Evolutionary conservation across 1,284 basidiomycete species (phyloP).

Genomic region (Apiotrichum mycotoxinovorans): DNA sequence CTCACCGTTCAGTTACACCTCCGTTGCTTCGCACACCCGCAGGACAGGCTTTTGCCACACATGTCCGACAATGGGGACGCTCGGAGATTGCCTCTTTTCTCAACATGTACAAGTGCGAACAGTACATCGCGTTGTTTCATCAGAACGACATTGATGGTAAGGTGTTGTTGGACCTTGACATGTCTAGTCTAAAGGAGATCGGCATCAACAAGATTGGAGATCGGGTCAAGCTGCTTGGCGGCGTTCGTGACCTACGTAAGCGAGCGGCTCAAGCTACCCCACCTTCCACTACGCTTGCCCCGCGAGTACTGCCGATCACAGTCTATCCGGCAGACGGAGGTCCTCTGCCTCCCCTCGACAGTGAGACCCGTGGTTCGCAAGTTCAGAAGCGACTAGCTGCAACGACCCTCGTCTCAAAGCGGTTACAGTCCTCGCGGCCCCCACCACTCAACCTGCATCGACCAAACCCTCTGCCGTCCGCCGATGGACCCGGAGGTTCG

Average conservation of each 20-base stretch:
- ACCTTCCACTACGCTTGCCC: neutral
- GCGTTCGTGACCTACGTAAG: slow-evolving; percentile 71
- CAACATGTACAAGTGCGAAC: slow-evolving; percentile 58
- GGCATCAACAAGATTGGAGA: slow-evolving; percentile 83
- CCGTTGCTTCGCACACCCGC: slow-evolving; percentile 32
- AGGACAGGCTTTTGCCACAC: slow-evolving; percentile 27
- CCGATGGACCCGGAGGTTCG: neutral
- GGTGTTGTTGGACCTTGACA: slow-evolving; percentile 82
- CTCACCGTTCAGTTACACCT: slow-evolving; percentile 31
- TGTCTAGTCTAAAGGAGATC: slow-evolving; percentile 79
- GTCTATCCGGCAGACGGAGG: neutral
- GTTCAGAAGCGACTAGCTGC: slow-evolving; percentile 17
- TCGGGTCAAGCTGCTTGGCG: slow-evolving; percentile 75
- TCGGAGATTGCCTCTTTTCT: slow-evolving; percentile 40
- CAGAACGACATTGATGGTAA: slow-evolving; percentile 83
- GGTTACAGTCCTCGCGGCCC: slow-evolving; percentile 28
- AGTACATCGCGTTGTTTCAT: slow-evolving; percentile 66
- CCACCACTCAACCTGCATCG: slow-evolving; percentile 21
- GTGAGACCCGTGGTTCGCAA: slow-evolving; percentile 8
- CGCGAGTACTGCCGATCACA: neutral
- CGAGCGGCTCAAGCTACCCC: slow-evolving; percentile 20
- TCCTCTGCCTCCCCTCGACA: neutral
- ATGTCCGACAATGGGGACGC: slow-evolving; percentile 39
- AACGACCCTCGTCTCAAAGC: slow-evolving; percentile 8
- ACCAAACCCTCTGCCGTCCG: neutral